Conservation (phyloP, 495 filamentous ascomycete species). For the Cercophora scortea region DNA sequence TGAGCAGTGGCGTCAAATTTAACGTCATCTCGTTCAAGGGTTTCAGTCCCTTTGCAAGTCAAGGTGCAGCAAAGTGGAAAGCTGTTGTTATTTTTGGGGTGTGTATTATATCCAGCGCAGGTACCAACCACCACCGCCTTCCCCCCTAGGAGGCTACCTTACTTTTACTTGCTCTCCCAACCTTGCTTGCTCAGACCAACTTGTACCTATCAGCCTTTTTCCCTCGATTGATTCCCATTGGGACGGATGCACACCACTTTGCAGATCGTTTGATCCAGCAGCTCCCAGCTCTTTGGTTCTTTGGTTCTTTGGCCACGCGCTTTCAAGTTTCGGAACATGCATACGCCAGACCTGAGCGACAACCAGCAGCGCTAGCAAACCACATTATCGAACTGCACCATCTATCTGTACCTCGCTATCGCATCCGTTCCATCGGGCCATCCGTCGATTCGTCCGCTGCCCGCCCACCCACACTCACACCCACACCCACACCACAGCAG, state of each 20-base stretch:
- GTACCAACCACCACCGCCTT: too few relatives aligned
- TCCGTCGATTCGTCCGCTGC: background rate
- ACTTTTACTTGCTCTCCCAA: too few relatives aligned
- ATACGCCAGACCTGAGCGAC: background rate
- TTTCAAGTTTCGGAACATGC: background rate
- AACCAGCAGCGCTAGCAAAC: conserved; percentile 13
- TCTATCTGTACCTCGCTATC: background rate
- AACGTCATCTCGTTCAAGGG: conserved; percentile 2
- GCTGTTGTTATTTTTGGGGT: background rate
- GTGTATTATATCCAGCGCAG: background rate
- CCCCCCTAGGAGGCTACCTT: too few relatives aligned
- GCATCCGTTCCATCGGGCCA: background rate
- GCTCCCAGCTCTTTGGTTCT: too few relatives aligned
- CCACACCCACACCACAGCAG: background rate
- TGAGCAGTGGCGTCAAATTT: background rate
- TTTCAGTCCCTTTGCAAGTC: background rate
- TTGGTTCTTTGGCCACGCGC: conserved; percentile 3
- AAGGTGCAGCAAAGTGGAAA: background rate
- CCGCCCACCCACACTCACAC: background rate
- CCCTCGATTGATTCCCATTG: too few relatives aligned
- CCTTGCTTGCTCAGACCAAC: too few relatives aligned
- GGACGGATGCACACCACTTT: too few relatives aligned
- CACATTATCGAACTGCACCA: background rate
- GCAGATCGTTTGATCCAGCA: too few relatives aligned
- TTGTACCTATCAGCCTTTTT: too few relatives aligned